phyloP scores from a whole-genome alignment of 2,329 filamentous ascomycete genomes.

The Pyrenophora tritici-repentis region DNA sequence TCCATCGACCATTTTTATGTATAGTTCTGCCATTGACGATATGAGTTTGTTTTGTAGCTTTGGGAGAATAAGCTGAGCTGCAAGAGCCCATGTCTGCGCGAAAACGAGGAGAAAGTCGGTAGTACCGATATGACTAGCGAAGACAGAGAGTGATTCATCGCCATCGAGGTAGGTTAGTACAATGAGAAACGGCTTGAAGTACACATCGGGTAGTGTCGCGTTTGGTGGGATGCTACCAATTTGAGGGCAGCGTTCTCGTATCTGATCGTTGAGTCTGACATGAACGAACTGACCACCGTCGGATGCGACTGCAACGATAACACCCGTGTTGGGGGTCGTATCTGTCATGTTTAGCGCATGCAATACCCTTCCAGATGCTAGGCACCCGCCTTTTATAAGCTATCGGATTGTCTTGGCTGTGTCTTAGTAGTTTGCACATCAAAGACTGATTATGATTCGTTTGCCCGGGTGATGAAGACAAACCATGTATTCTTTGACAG shows the following conservation, averaged over 20 bases:
- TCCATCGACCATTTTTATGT: background rate
- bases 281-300: background rate
- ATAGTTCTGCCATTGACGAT: background rate
- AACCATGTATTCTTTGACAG: background rate
- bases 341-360: background rate
- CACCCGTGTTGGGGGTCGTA: background rate
- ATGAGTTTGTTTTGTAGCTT: conserved; percentile 9
- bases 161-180: conserved; percentile 6
- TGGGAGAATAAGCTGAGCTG: conserved; percentile 7
- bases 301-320: background rate
- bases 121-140: background rate
- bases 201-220: background rate
- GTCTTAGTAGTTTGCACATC: background rate
- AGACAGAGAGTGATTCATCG: background rate
- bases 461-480: background rate
- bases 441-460: background rate
- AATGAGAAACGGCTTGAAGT: background rate
- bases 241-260: background rate
- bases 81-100: conserved; percentile 13
- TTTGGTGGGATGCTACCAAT: background rate
- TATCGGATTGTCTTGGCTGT: background rate
- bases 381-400: background rate
- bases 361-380: background rate
- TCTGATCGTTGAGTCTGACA: background rate
- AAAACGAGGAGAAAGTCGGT: conserved; percentile 7